Evolutionary conservation across 371 early-diverging fungal genomes (phyloP).

Genomic region (Mucor mucedo): DNA sequence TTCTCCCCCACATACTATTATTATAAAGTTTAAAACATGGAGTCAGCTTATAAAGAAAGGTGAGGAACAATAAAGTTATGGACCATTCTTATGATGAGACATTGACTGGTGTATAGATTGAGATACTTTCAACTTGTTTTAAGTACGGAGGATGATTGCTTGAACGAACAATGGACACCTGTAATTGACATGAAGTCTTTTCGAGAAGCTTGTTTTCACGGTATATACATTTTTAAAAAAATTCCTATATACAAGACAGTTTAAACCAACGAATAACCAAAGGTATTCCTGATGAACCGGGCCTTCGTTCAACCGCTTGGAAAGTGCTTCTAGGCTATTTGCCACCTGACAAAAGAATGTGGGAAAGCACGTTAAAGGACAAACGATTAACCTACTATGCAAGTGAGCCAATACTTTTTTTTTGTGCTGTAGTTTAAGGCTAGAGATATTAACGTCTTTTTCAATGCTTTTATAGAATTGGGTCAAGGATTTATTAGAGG

Average conservation of each 20-base stretch:
- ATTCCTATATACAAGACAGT: too few species aligned
- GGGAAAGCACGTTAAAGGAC: conserved; percentile 57
- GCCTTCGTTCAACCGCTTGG: conserved; percentile 73
- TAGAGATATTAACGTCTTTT: not conserved
- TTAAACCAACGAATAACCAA: not conserved
- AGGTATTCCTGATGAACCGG: conserved; percentile 80
- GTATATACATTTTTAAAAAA: conserved; percentile 21
- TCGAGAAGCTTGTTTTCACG: conserved; percentile 58
- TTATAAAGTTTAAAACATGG: conserved; percentile 26
- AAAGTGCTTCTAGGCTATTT: conserved; percentile 77
- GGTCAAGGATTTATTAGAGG: conserved; percentile 61
- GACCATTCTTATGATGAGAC: too few species aligned
- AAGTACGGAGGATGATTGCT: conserved; percentile 26
- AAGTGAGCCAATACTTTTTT: conserved; percentile 16
- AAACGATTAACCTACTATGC: conserved; percentile 72
- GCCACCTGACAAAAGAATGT: conserved; percentile 75
- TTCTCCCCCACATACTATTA: not conserved
- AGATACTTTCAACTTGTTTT: conserved; percentile 46
- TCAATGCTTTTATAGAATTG: conserved; percentile 44
- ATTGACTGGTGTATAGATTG: conserved; percentile 28
- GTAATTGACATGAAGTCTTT: conserved; percentile 57
- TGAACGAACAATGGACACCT: conserved; percentile 35
- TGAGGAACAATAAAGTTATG: conserved; percentile 1
- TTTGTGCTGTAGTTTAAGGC: not conserved
- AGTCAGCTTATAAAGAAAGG: conserved; percentile 52